Base-by-base conservation (phyloP, 768 basidiomycete genomes). In the Leucosporidium scottii region DNA sequence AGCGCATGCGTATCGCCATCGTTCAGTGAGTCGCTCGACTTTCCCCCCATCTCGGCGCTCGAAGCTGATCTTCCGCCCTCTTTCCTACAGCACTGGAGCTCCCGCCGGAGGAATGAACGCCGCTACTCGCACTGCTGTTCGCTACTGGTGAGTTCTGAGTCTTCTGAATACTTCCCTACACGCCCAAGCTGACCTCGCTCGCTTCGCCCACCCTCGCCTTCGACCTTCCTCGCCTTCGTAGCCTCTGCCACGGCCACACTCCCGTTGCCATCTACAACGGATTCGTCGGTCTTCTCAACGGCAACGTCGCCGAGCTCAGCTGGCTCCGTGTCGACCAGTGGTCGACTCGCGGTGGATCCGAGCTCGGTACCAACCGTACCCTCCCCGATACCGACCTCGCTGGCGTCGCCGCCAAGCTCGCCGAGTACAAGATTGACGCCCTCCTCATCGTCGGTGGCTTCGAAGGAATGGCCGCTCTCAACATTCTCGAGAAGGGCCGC, bases 21-120 rank as follows among this genome's bases (percentile, higher is more conserved):
- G 74, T 82, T 63, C 80, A 81, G 78, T 78, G 66, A 49, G 75
- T 69, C 20, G 13, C 0, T 17, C n/a, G 31, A 23, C 9, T 18
- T 17, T 21, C 17, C 9, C 20, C 21, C 4, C 56, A 18, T 59
- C 56, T 28, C 27, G 44, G 3, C 25, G 13, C 21, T 27, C 30
- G 30, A 6, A n/a, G 34, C 51, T 34, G 30, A 58, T 21, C 49
- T 59, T 53, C 6, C 25, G 21, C n/a, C n/a, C 39, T 18, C 48
- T 62, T 34, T 5, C 23, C 44, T 54, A 48, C 72, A 94, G 93
- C 75, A 87, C 93, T 76, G 94, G 96, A 60, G 96, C 96, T 1
- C 94, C 96, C 7, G 96, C 96, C 3, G 94, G 94, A 56, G 96
- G 96, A 13, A 97, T 98, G 91, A 98, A 98, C 77, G 93, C 96